Base-by-base conservation (phyloP, 1,284 basidiomycete species). In the Pseudozyma tsukubaensis region DNA sequence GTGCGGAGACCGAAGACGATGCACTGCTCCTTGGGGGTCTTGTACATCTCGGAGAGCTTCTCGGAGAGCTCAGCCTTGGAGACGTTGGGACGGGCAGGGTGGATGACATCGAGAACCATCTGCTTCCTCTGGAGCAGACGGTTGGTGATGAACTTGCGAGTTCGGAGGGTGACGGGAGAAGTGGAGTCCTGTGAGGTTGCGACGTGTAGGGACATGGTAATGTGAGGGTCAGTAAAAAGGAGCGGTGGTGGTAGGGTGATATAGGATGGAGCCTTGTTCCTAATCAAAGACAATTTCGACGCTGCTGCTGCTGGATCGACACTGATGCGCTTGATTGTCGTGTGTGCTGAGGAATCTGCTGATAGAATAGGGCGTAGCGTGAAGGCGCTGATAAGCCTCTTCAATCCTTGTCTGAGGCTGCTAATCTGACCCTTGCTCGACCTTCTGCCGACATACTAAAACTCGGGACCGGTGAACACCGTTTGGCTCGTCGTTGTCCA, bases 131-230 rank as follows among this genome's bases (percentile, higher is more conserved):
- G 92, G 68, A 99, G 89, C 79, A 99, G 92, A 80, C 94, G 94
- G 91, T 99, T 99, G 84, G 95, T 97, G 87, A 98, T 93, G 90
- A 99, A 99, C 89, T 99, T 98, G 87, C 96, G 92, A 66, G 97
- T 98, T 84, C 97, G 93, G 86, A 99, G 89, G 80, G 97, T 99
- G 83, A 99, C 90, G 81, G 96, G 92, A 86, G 94, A 92, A 88
- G 90, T 88, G 86, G 88, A 89, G 87, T 95, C 94, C 86, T 84
- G 62, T 39, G 48, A 50, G 18, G 16, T 39, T 16, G 34, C 37
- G 18, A 9, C 11, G 16, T 24, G 24, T 12, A n/a, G 45, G 34
- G 34, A 44, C 34, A 34, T 5, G 11, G 34, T 6, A 40, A 51
- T 19, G 51, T 44, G 36, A 18, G 32, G 50, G 52, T 59, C 34